These are phyloP conservation scores for Trypethelium eluteriae DNA, from an alignment of 495 filamentous ascomycete genomes.

Conservation along the genomic window DNA sequence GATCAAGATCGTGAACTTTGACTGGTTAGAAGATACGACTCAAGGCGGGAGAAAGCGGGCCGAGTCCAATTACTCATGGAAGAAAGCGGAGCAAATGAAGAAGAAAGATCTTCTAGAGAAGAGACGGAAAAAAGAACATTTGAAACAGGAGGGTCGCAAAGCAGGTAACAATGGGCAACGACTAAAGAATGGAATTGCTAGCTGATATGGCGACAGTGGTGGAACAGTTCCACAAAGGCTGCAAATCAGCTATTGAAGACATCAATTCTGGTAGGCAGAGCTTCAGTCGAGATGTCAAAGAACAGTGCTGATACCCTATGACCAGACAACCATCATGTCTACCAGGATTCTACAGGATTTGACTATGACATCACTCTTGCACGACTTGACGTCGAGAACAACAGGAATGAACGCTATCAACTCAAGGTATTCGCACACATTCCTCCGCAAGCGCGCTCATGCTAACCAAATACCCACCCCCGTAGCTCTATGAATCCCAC, in stretches of 20 bases:
- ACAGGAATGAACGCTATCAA: constrained; percentile 36
- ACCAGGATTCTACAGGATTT: constrained; percentile 43
- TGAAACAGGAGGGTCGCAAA: constrained; percentile 13
- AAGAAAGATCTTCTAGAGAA: constrained; percentile 24
- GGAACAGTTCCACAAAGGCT: constrained; percentile 9
- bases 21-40: constrained; percentile 56
- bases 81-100: constrained; percentile 19
- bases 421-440: constrained; percentile 33
- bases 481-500: constrained; percentile 49
- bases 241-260: constrained; percentile 15
- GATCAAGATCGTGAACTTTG: constrained; percentile 50
- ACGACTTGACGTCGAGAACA: constrained; percentile 36
- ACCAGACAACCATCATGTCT: constrained; percentile 43
- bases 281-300: neutral
- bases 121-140: constrained; percentile 28
- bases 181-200: neutral
- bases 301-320: neutral
- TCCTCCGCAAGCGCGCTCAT: neutral
- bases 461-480: constrained; percentile 7
- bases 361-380: constrained; percentile 43
- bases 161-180: constrained; percentile 11
- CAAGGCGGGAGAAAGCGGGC: constrained; percentile 31
- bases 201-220: neutral
- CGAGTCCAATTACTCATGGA: constrained; percentile 44
- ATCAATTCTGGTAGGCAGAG: constrained; percentile 24